A percentile compares a stretch with the other conserved stretches of the same genome.
These are phyloP conservation scores for Penicillium fimorum DNA, from an alignment of 495 filamentous ascomycete species.

Conservation along the genomic window DNA sequence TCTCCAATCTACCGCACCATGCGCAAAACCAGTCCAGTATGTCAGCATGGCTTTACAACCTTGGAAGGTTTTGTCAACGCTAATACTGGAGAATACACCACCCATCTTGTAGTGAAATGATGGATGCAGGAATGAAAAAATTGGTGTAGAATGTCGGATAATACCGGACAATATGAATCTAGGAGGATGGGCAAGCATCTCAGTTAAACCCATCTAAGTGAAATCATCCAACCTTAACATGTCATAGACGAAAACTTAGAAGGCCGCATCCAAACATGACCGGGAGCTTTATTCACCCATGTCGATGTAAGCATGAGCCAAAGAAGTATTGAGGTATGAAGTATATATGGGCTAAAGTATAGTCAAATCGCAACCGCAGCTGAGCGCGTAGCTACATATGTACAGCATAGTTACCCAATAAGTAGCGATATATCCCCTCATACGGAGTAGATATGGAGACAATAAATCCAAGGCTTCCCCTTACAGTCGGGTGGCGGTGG, in stretches of 20 bases:
- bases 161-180: neutral
- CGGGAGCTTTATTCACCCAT: neutral
- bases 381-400: no score
- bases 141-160: neutral
- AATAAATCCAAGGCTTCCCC: neutral
- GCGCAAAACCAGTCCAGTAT: neutral
- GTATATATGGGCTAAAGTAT: no score
- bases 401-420: no score
- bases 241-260: neutral
- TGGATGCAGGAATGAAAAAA: neutral
- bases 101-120: neutral
- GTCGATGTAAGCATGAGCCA: neutral
- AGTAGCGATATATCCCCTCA: no score
- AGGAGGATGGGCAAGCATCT: neutral
- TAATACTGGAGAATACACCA: neutral
- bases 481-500: conserved; percentile 1
- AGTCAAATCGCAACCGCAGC: no score
- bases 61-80: no score
- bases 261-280: no score
- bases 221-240: neutral
- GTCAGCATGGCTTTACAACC: neutral
- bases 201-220: neutral
- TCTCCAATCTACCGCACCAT: neutral
- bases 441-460: neutral
- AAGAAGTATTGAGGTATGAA: no score